Evolutionary conservation across 2,329 filamentous ascomycete genomes (phyloP), one percentile per base, ranked within the genome.

Genomic region (Colletotrichum sp.): DNA sequence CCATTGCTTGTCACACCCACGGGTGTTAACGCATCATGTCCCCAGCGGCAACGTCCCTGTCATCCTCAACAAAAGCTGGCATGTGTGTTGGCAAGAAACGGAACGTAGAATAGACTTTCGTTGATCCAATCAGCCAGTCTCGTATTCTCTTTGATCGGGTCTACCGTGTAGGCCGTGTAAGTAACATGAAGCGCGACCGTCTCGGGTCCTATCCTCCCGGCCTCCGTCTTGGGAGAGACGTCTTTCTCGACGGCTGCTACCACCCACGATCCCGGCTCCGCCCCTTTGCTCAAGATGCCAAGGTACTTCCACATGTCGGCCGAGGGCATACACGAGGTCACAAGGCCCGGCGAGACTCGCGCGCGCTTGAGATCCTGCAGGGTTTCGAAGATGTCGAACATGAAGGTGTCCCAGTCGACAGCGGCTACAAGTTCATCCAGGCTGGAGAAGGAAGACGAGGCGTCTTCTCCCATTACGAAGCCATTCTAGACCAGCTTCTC

Each of bases 121-220:
- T 0, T 0, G 27, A 59, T 27, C 27, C 57, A 29, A 18, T 31
- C 0, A 5, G 57, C 29, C 29, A 59, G 57, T 18, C 0, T 33
- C 1, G 18, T n/a, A 33, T 0, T 29, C 57, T 31, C 57, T 59
- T 4, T 15, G 2, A 33, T 18, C 15, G 24, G 0, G 0, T 34
- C 24, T 18, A 34, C 0, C 57, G 57, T 31, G n/a, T 59, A 59
- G 13, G 16, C 31, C 8, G 0, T 59, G 27, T 33, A 59, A 16
- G 27, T 2, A 16, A 59, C 29, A 29, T 33, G 57, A 31, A 59
- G 57, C 27, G 57, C 31, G 29, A 59, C 29, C 16, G 57, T 31
- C 13, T 59, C 16, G 13, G 29, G 57, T 33, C 36, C 36, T 1
- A 18, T 38, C 36, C 11, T 33, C 29, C 57, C 29, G 29, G 2